These are phyloP conservation scores for Paracorniculantispora psalliotae DNA, from an alignment of 2,329 filamentous ascomycete species.

Conservation along the genomic window DNA sequence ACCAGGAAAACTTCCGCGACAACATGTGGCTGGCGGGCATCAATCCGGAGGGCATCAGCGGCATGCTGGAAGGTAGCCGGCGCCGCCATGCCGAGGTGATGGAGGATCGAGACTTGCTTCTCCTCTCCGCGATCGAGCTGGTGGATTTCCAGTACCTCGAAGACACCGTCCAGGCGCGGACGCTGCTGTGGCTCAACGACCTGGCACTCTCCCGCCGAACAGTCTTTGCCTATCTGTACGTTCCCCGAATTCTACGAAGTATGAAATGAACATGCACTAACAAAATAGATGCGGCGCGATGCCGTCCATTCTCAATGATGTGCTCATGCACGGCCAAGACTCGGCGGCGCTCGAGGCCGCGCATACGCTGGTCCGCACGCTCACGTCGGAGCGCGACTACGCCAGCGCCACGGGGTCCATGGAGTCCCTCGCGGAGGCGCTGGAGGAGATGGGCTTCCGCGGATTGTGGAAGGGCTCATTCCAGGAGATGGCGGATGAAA, in stretches of 20 bases:
- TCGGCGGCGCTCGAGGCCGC: constrained; percentile 54
- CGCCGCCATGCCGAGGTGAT: constrained; percentile 37
- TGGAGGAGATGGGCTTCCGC: constrained; percentile 58
- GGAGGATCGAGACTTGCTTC: constrained; percentile 56
- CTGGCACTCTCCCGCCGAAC: constrained; percentile 49
- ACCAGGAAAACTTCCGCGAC: constrained; percentile 56
- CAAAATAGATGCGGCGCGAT: constrained; percentile 46
- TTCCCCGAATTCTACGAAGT: background rate
- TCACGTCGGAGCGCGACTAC: constrained; percentile 52
- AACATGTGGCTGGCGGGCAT: constrained; percentile 57
- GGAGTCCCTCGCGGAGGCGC: constrained; percentile 44
- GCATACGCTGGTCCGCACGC: constrained; percentile 53
- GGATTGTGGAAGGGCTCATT: constrained; percentile 58
- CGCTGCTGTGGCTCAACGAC: constrained; percentile 54
- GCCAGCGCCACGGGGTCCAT: constrained; percentile 42
- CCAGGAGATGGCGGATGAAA: constrained; percentile 43
- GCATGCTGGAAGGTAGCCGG: constrained; percentile 21
- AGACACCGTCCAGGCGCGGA: constrained; percentile 55
- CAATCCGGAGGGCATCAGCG: constrained; percentile 34
- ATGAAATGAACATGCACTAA: constrained; percentile 9
- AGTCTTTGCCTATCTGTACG: constrained; percentile 54
- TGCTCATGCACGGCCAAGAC: constrained; percentile 60
- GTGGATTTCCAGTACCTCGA: constrained; percentile 64
- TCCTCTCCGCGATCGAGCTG: constrained; percentile 59
- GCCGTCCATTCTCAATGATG: constrained; percentile 54